Base-by-base conservation (phyloP, 2,329 filamentous ascomycete species). In the Nigrospora osmanthi region DNA sequence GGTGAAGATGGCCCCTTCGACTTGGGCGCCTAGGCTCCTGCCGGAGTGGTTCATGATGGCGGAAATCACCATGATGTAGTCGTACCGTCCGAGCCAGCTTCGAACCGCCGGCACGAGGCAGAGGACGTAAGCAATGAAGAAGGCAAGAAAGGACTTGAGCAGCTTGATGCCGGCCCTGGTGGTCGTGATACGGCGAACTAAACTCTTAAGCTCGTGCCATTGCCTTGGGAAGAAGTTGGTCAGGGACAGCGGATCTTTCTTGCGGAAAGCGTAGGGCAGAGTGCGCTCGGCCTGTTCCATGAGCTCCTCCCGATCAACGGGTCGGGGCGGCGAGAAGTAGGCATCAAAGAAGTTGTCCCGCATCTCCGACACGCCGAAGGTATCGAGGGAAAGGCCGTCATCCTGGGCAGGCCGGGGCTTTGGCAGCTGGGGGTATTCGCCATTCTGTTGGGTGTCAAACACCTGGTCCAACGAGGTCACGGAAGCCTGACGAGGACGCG, bases 41-140 rank as follows among this genome's bases (percentile, higher is more conserved):
- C 72, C 75, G 3, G 78, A 68, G 51, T 81, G 78, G 47, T 80
- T 81, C 38, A 81, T 52, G 16, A 80, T 69, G n/a, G 72, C 64
- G 3, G 77, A 80, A 40, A 81, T 58, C 4, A 67, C 70, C 65
- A 78, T 73, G 47, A 81, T 69, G 51, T 79, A 80, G 49, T 66
- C 67, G 51, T 78, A 75, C 14, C 61, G 65, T 2, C 78, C 78
- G 4, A 81, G 62, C 68, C 70, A 76, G n/a, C 57, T 46, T n/a
- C 65, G 64, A 5, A 72, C 64, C 3, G 53, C 53, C 2, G 74
- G 73, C 6, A 79, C 56, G 3, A 81, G 68, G 50, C 77, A 81
- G 15, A 80, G 54, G 2, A 75, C 57, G 53, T 80, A 81, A 3
- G 76, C 70, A 39, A 73, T 62, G 50, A 78, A 76, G 56, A 76